Evolutionary conservation across 208 protist genomes (phyloP).

Genomic region (Vickermania ingenoplastis): DNA sequence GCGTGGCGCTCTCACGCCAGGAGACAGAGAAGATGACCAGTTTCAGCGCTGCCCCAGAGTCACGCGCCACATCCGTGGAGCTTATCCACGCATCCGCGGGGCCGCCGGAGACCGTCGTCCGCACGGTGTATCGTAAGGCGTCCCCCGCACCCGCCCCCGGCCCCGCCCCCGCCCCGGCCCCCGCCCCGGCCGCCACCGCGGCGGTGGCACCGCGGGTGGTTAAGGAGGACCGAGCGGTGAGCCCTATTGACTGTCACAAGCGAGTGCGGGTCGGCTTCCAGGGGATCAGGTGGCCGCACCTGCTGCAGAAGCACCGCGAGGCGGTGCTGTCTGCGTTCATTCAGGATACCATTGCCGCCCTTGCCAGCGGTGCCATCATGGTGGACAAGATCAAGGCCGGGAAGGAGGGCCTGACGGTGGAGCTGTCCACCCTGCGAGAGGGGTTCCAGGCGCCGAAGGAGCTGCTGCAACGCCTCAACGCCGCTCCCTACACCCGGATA

Average conservation of each 20-base stretch:
- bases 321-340: constrained; percentile 30
- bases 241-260: constrained; percentile 3
- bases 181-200: neutral
- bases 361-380: constrained; percentile 19
- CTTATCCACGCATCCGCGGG: neutral
- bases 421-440: constrained; percentile 39
- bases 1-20: neutral
- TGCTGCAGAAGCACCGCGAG: constrained; percentile 21
- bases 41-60: too few relatives aligned
- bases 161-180: neutral
- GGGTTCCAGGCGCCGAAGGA: constrained; percentile 17
- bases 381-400: constrained; percentile 31
- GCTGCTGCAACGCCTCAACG: constrained; percentile 31
- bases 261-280: constrained; percentile 65
- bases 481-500: constrained; percentile 36
- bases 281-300: constrained; percentile 30
- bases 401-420: constrained; percentile 48
- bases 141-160: neutral
- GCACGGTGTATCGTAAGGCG: neutral
- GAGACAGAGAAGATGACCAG: neutral
- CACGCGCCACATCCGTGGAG: neutral
- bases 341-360: constrained; percentile 21
- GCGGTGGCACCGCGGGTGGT: neutral
- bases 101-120: neutral
- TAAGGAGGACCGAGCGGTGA: neutral